phyloP scores from a whole-genome alignment of 352 stramenopile genomes.

The Phytopythium montanum region DNA sequence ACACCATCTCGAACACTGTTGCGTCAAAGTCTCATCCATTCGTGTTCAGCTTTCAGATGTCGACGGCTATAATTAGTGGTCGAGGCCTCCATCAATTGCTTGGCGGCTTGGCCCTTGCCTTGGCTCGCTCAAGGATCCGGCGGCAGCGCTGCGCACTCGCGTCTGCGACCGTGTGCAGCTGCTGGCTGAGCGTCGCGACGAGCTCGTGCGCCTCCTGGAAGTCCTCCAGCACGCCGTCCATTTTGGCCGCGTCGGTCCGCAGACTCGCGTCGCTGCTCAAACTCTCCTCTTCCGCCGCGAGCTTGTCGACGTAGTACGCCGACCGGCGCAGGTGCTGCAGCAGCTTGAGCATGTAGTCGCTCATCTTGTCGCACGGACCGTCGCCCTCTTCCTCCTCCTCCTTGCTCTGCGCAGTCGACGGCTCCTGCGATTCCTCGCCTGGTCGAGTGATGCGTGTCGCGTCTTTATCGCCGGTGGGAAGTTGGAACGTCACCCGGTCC shows the following conservation, averaged over 20 bases:
- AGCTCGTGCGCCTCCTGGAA: conserved; percentile 36
- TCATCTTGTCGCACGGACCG: conserved; percentile 27
- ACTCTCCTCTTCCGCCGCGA: conserved; percentile 45
- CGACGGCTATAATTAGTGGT: neutral
- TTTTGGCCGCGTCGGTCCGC: conserved; percentile 20
- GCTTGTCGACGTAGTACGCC: conserved; percentile 58
- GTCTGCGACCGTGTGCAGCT: conserved; percentile 34
- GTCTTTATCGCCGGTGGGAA: conserved; percentile 29
- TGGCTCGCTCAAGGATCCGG: conserved; percentile 17
- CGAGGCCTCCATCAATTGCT: neutral
- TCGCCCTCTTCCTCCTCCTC: conserved; percentile 27
- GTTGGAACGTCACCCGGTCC: conserved; percentile 50
- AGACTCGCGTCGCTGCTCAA: conserved; percentile 42
- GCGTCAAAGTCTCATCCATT: neutral
- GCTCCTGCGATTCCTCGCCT: conserved; percentile 51
- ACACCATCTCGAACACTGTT: neutral
- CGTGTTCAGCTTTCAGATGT: neutral
- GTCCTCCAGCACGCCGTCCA: conserved; percentile 28
- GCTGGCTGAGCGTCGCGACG: conserved; percentile 27
- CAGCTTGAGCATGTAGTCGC: conserved; percentile 47
- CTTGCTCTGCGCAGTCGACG: conserved; percentile 6
- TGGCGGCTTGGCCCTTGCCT: neutral
- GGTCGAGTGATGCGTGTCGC: conserved; percentile 41
- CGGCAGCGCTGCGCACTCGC: conserved; percentile 23
- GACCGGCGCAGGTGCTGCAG: conserved; percentile 60